A percentile compares a stretch with the other conserved stretches of the same genome.
Evolutionary conservation across 2,329 filamentous ascomycete genomes (phyloP).

Genomic region (Neoscytalidium dimidiatum): DNA sequence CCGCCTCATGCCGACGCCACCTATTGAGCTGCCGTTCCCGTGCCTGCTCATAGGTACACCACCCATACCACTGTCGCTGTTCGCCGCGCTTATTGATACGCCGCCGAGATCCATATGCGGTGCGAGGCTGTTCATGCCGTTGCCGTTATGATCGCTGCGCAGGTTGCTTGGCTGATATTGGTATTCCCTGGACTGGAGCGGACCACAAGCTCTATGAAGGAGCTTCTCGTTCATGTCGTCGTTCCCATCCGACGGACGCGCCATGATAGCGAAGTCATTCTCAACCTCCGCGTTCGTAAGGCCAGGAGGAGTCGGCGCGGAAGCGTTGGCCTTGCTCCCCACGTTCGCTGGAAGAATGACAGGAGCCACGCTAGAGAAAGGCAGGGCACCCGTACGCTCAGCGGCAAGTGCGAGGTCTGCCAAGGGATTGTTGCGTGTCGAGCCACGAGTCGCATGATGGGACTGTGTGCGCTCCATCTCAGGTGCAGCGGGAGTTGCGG

Average conservation of each 20-base stretch:
- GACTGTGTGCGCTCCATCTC: constrained; percentile 65
- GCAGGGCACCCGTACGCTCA: constrained; percentile 37
- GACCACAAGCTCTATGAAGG: constrained; percentile 36
- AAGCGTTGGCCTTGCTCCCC: constrained; percentile 49
- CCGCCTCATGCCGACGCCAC: constrained; percentile 38
- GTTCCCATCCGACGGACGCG: constrained; percentile 37
- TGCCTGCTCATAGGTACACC: constrained; percentile 38
- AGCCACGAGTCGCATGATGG: constrained; percentile 54
- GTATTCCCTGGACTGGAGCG: constrained; percentile 35
- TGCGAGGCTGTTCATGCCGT: constrained; percentile 1
- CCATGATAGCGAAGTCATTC: constrained; percentile 52
- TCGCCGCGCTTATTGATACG: constrained; percentile 4
- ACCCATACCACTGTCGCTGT: constrained; percentile 23
- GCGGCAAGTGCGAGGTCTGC: constrained; percentile 54
- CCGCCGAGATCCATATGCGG: constrained; percentile 13
- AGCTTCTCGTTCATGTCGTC: constrained; percentile 42
- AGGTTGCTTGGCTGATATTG: constrained; percentile 26
- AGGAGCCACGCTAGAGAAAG: constrained; percentile 44
- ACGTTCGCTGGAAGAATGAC: constrained; percentile 48
- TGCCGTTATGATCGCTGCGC: not conserved
- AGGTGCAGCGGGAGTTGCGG: constrained; percentile 44
- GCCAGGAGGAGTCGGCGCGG: constrained; percentile 48
- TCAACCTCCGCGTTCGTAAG: constrained; percentile 48
- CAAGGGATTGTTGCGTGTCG: constrained; percentile 54
- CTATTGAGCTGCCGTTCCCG: constrained; percentile 33